Evolutionary conservation across 495 filamentous ascomycete genomes (phyloP), one percentile per base, ranked within the genome.

Genomic region (Aspergillus egyptiacus): DNA sequence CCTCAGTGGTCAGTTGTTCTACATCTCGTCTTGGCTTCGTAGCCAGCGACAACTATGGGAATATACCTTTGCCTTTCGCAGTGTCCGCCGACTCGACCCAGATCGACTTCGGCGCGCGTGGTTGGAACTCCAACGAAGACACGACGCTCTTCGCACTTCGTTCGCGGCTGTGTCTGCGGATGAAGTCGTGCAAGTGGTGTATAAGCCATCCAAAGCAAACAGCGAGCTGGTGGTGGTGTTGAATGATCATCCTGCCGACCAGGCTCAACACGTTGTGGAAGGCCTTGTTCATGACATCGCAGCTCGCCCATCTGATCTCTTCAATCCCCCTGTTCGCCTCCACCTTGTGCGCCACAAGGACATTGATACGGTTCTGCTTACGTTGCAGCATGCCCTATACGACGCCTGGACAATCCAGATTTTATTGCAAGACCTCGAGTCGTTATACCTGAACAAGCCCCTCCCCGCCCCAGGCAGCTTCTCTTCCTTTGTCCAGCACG

Each of bases 1-100:
- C 7, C 75, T 82, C 11, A 64, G 83, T 0, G 84, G 85, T 48
- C 85, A 89, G 59, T 58, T 79, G 0, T 84, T 85, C 55, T 83
- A 85, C 74, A 65, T 89, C 5, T 76, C 71, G 3, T 68, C 63
- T 6, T 88, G 85, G 86, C 68, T 78, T 46, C 80, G 80, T 35
- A 79, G 81, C 0, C 36, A 56, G 0, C 79, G 80, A 0, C 57
- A 60, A 9, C 61, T 81, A 1, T 85, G 87, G 59, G 80, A 81
- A 56, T 75, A 80, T 0, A 72, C 67, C 2, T 89, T 87, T 51
- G 58, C 57, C 2, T 85, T 81, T 61, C 58, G 44, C 2, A 47
- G 67, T n/a, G 47, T 27, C 1, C 58, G 66, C 3, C 28, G 31
- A 4, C 17, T 76, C 6, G 66, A 71, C 22, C 19, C 41, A 0